Evolutionary conservation across 768 basidiomycete species (phyloP).

Genomic region (Phanerochaete carnosa): DNA sequence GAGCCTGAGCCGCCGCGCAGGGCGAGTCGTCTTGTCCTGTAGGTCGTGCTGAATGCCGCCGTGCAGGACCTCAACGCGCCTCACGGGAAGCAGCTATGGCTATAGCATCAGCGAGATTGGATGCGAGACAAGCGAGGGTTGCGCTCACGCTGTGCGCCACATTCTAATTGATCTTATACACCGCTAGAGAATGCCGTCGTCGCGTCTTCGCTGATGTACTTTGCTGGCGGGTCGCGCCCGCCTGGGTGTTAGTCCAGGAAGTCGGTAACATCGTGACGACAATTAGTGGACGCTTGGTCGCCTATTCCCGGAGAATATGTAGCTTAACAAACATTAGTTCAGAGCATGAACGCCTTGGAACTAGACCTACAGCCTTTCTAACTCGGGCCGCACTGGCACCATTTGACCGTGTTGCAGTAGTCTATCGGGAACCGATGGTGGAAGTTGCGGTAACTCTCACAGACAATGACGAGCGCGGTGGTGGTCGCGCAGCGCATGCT

Average conservation of each 20-base stretch:
- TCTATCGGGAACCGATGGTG: no score
- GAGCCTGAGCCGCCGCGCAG: slow-evolving; percentile 44
- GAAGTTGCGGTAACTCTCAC: no score
- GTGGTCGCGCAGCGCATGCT: no score
- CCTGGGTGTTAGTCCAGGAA: slow-evolving; percentile 94
- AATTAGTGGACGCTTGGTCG: slow-evolving; percentile 74
- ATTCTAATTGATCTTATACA: slow-evolving; percentile 87
- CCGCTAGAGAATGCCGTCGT: slow-evolving; percentile 94
- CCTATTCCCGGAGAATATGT: slow-evolving; percentile 68
- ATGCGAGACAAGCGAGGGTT: neutral
- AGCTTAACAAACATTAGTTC: neutral
- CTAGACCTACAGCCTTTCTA: no score
- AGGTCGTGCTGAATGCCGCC: no score
- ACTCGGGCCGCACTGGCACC: slow-evolving; percentile 93
- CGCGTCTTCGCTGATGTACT: slow-evolving; percentile 86
- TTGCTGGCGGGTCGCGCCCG: slow-evolving; percentile 77
- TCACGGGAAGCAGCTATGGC: slow-evolving; percentile 49
- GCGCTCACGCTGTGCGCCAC: slow-evolving; percentile 75
- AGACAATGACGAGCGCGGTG: no score
- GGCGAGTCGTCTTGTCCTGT: slow-evolving; percentile 45
- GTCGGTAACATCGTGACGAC: slow-evolving; percentile 77
- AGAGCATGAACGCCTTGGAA: neutral
- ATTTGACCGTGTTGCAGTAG: no score
- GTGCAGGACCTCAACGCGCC: slow-evolving; percentile 54
- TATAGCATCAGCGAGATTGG: neutral